Base-by-base conservation (phyloP, 306 rosid species). In the Castanospermum australe region DNA sequence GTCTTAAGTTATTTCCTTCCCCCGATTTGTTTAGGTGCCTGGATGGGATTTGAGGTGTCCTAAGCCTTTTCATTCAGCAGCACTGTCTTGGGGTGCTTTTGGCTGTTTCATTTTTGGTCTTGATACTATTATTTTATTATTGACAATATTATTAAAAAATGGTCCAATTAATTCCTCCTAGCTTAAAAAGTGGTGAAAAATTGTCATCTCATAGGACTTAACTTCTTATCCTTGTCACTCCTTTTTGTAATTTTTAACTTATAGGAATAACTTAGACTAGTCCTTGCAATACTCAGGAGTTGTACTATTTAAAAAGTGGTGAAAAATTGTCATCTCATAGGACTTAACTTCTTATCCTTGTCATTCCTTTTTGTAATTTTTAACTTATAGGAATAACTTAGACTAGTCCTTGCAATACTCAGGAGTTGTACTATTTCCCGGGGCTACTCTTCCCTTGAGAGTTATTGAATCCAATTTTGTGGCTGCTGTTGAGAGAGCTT, bases 351-450 rank as follows among this genome's bases (percentile, higher is more conserved):
- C 30, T 45, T 76, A 35, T 28, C 30, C 18, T 72, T 65, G 18
- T 75, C 67, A 14, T 51, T 67, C 33, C 6, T 30, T 47, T 64
- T 25, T 80, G 18, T 71, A 76, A 28, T 61, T 38, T 38, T n/a
- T 32, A 44, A 54, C 36, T 18, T 17, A 39, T 5, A 22, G 35
- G 81, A 65, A 45, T 70, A 61, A 62, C 74, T 81, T 68, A 32
- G 70, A 61, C 76, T 67, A 50, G 32, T 66, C 3, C 33, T 36
- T 83, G 73, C 47, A 68, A 42, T 82, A n/a, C 83, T 76, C 88
- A 95, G 99, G 99, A 41, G 94, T 95, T 89, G 99, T 95, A 66
- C 87, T 93, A 68, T 95, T 95, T 71, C 99, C 99, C 0, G 98
- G 90, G 72, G 98, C 98, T 1, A 91, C 94, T 28, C 93, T 95